A percentile compares a stretch with the other conserved stretches of the same genome.
Conservation (phyloP, 75 land plant genomes). For the Azolla pinnata region DNA sequence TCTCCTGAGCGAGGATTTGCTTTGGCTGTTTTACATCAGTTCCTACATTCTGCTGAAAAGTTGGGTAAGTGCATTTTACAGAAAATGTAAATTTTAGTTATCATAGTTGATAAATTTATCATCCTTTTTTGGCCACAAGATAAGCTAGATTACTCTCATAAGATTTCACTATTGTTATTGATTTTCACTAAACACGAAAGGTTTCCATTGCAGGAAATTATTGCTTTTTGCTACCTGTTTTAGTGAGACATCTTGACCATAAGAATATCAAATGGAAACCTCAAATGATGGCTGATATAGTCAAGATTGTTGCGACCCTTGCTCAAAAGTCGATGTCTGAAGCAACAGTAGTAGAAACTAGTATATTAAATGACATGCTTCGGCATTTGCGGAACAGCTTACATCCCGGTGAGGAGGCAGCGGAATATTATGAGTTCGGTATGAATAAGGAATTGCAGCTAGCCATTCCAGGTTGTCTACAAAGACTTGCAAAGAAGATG, state of each 20-base stretch:
- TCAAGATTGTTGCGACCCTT: slow-evolving; percentile 51
- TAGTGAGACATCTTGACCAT: slow-evolving; percentile 90
- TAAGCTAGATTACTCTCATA: background rate
- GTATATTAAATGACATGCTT: slow-evolving; percentile 65
- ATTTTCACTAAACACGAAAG: background rate
- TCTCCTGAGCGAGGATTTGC: slow-evolving; percentile 56
- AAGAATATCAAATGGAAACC: slow-evolving; percentile 54
- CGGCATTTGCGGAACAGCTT: slow-evolving; percentile 73
- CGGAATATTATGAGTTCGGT: slow-evolving; percentile 24
- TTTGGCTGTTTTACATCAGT: slow-evolving; percentile 54
- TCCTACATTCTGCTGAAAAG: slow-evolving; percentile 59
- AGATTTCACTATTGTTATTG: background rate
- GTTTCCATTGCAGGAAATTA: slow-evolving; percentile 47
- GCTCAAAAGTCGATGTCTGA: slow-evolving; percentile 46
- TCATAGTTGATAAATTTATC: background rate
- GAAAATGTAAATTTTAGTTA: background rate
- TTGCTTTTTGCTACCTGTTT: slow-evolving; percentile 51
- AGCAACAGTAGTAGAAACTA: slow-evolving; percentile 55
- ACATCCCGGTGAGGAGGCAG: slow-evolving; percentile 43
- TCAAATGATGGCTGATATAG: slow-evolving; percentile 69
- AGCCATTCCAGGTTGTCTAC: slow-evolving; percentile 71
- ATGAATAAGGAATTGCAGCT: slow-evolving; percentile 48
- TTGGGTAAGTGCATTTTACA: slow-evolving; percentile 33
- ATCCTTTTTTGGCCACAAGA: background rate
- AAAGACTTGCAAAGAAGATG: slow-evolving; percentile 61